Percentiles rank a stretch among this genome's conserved stretches.
phyloP scores from a whole-genome alignment of 768 basidiomycete species.

The Termitomyces sp. region DNA sequence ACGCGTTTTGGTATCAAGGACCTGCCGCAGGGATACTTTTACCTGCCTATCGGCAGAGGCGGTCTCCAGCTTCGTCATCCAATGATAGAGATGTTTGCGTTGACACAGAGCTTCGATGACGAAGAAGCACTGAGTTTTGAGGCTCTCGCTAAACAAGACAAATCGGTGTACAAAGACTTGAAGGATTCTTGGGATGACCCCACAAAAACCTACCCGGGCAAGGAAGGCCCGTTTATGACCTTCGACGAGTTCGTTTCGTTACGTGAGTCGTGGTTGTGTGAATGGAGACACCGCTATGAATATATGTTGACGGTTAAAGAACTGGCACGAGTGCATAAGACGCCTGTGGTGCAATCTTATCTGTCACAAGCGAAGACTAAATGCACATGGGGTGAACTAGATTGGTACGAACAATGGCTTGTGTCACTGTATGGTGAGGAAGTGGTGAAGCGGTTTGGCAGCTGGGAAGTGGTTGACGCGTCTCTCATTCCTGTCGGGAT shows the following conservation, averaged over 20 bases:
- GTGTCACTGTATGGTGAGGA: slow-evolving; percentile 32
- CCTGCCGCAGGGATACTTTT: neutral
- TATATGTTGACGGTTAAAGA: neutral
- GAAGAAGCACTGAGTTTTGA: slow-evolving; percentile 9
- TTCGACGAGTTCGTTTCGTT: slow-evolving; percentile 9
- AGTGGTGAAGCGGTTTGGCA: slow-evolving; percentile 31
- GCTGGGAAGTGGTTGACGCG: slow-evolving; percentile 32
- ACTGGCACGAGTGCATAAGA: neutral
- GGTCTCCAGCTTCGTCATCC: slow-evolving; percentile 24
- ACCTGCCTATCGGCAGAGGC: slow-evolving; percentile 10
- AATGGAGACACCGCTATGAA: slow-evolving; percentile 8
- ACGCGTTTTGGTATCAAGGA: slow-evolving; percentile 1
- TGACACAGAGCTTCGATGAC: slow-evolving; percentile 11
- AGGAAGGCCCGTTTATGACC: slow-evolving; percentile 9
- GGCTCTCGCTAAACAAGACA: slow-evolving; percentile 20
- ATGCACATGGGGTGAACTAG: slow-evolving; percentile 8
- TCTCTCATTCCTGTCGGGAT: slow-evolving; percentile 35
- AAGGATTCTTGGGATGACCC: neutral
- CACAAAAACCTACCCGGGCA: neutral
- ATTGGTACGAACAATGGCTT: slow-evolving; percentile 31
- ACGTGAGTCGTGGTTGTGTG: slow-evolving; percentile 9
- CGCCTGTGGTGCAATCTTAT: slow-evolving; percentile 2
- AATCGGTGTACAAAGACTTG: slow-evolving; percentile 12
- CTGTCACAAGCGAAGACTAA: neutral
- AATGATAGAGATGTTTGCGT: slow-evolving; percentile 29